Evolutionary conservation across 2,329 filamentous ascomycete species (phyloP), one percentile per base, ranked within the genome.

Genomic region (Chrysosporium queenslandicum): DNA sequence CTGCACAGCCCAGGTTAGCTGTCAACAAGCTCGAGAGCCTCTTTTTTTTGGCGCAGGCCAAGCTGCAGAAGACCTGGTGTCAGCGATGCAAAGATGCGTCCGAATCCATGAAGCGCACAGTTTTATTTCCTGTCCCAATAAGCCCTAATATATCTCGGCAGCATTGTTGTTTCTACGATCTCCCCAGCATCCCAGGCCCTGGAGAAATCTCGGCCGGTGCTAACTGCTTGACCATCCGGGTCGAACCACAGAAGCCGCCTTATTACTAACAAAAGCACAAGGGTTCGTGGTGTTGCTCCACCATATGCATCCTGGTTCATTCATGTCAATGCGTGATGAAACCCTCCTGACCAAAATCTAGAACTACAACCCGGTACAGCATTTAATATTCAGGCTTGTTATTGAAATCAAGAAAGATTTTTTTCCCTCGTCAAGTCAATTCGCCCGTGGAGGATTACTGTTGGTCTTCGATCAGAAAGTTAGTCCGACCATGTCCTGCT

Each of bases 401-500:
- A 18, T 37, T 37, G 3, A 18, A 37, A n/a, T 37, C 8, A 37
- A 16, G 14, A 18, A 18, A n/a, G 9, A 4, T 16, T n/a, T 14
- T 14, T 3, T 3, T 34, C 32, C 7, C 7, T 3, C 36, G 11
- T 46, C 27, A 32, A 3, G 29, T 25, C 42, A 46, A 14, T 23
- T 23, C 16, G 4, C 14, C 23, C 3, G n/a, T 18, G 12, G 21
- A 27, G 40, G 29, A 29, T 43, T 14, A 7, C 32, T 43, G 18
- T 11, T 18, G 45, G 14, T 23, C 14, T 25, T 23, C 2, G 30
- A 16, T 12, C n/a, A 36, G 9, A 16, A 9, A 27, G 25, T 16
- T 43, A 53, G 50, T 27, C 48, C 27, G 34, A 64, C 55, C 61
- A 70, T 70, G 66, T 56, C 60, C 61, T 58, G 57, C 68, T 61